Evolutionary conservation across 2,329 filamentous ascomycete genomes (phyloP).

Genomic region (Arthroderma sp.): DNA sequence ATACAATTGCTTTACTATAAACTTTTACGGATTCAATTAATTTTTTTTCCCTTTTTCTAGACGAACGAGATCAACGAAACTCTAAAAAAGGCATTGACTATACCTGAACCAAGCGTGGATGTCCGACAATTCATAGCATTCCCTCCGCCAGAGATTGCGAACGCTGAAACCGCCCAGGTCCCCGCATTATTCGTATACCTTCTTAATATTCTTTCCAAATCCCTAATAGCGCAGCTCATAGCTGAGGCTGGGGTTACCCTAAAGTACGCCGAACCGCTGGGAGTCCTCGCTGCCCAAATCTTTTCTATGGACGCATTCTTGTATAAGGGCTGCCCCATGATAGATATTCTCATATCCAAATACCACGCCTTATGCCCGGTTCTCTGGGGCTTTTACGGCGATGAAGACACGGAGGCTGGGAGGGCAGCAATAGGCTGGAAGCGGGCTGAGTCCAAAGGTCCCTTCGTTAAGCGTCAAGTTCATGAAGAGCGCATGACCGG

Average conservation of each 20-base stretch:
- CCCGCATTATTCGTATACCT: constrained; percentile 60
- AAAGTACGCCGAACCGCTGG: constrained; percentile 60
- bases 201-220: constrained; percentile 63
- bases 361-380: constrained; percentile 68
- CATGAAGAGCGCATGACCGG: constrained; percentile 76
- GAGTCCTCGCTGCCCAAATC: constrained; percentile 60
- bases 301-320: constrained; percentile 57
- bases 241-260: constrained; percentile 52
- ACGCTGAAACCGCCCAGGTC: constrained; percentile 36
- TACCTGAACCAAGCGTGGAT: constrained; percentile 43
- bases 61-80: constrained; percentile 37
- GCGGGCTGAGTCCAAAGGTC: constrained; percentile 38
- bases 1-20: background rate
- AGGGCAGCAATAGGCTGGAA: constrained; percentile 61
- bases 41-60: constrained; percentile 15
- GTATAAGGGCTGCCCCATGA: constrained; percentile 54
- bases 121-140: constrained; percentile 41
- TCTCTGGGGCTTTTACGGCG: constrained; percentile 69
- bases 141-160: constrained; percentile 25
- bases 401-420: constrained; percentile 57
- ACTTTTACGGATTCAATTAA: background rate
- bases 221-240: constrained; percentile 55
- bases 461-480: constrained; percentile 53
- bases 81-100: constrained; percentile 42
- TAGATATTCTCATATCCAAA: constrained; percentile 80